These are phyloP conservation scores for Cutaneotrichosporon cavernicola DNA, from an alignment of 1,284 basidiomycete species.

Conservation along the genomic window DNA sequence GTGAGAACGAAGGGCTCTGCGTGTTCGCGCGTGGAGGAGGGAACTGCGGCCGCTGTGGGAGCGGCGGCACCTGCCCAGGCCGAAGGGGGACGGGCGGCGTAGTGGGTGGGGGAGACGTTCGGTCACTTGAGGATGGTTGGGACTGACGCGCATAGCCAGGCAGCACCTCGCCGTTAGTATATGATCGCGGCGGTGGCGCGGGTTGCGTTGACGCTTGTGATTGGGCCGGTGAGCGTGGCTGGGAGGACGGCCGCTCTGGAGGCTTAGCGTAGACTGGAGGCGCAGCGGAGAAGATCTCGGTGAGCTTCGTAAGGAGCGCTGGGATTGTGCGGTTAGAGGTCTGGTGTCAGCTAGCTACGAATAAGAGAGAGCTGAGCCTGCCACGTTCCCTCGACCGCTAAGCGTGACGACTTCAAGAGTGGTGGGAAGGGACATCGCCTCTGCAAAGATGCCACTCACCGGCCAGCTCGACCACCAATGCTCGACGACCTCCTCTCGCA, in stretches of 20 bases:
- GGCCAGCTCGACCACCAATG: conserved; percentile 81
- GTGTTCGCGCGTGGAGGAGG: not conserved
- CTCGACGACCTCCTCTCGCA: conserved; percentile 54
- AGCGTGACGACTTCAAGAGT: not conserved
- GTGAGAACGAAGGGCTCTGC: conserved; percentile 5
- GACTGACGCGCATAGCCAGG: conserved; percentile 33
- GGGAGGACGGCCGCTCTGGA: conserved; percentile 16
- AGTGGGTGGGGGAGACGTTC: not conserved
- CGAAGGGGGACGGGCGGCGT: conserved; percentile 26
- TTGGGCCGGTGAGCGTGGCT: not conserved
- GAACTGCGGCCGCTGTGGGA: conserved; percentile 23
- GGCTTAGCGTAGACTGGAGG: conserved; percentile 93
- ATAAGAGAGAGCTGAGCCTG: not conserved
- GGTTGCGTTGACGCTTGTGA: conserved; percentile 19
- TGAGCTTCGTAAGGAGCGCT: conserved; percentile 42
- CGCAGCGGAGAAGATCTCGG: conserved; percentile 71
- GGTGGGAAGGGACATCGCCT: not conserved
- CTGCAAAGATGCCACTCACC: conserved; percentile 56
- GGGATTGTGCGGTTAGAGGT: conserved; percentile 59
- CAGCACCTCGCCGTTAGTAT: conserved; percentile 26
- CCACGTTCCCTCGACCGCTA: not conserved
- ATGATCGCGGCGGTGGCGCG: conserved; percentile 37
- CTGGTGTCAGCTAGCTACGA: conserved; percentile 38
- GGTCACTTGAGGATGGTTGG: not conserved
- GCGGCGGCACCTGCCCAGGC: conserved; percentile 26